A percentile compares a stretch with the other conserved stretches of the same genome.
phyloP scores from a whole-genome alignment of 2,329 filamentous ascomycete genomes.

The Microsporum audouinii region DNA sequence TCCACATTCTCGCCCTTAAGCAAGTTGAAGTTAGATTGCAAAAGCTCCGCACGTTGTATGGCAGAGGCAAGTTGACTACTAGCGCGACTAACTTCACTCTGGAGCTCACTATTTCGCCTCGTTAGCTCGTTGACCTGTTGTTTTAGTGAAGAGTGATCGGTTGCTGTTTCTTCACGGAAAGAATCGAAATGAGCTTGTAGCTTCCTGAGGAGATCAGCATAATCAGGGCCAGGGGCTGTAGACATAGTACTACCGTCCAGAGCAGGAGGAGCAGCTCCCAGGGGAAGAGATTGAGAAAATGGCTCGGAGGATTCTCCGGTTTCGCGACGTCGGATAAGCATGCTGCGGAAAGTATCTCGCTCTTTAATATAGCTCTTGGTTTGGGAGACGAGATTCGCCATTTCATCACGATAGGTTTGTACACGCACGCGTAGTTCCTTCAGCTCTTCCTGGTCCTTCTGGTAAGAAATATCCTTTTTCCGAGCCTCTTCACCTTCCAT shows the following conservation, averaged over 20 bases:
- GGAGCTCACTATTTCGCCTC: slow-evolving; percentile 67
- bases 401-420: slow-evolving; percentile 70
- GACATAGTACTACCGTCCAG: slow-evolving; percentile 33
- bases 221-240: slow-evolving; percentile 53
- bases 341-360: slow-evolving; percentile 92
- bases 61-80: slow-evolving; percentile 73
- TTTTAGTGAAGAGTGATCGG: slow-evolving; percentile 70
- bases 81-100: slow-evolving; percentile 68
- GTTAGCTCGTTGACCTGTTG: slow-evolving; percentile 74
- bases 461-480: slow-evolving; percentile 43
- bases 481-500: slow-evolving; percentile 86
- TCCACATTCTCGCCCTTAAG: slow-evolving; percentile 76
- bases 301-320: slow-evolving; percentile 51
- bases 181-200: slow-evolving; percentile 82
- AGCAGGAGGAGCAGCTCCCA: slow-evolving; percentile 38
- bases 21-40: slow-evolving; percentile 76
- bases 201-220: slow-evolving; percentile 70
- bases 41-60: slow-evolving; percentile 73
- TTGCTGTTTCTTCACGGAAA: slow-evolving; percentile 73
- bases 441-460: slow-evolving; percentile 56
- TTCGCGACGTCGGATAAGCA: slow-evolving; percentile 67
- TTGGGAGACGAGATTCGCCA: slow-evolving; percentile 67
- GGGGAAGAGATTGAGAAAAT: slow-evolving; percentile 60
- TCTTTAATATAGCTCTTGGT: slow-evolving; percentile 92
- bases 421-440: slow-evolving; percentile 61